Base-by-base conservation (phyloP, 176 grass and related monocot species). In the Luzula sylvatica region DNA sequence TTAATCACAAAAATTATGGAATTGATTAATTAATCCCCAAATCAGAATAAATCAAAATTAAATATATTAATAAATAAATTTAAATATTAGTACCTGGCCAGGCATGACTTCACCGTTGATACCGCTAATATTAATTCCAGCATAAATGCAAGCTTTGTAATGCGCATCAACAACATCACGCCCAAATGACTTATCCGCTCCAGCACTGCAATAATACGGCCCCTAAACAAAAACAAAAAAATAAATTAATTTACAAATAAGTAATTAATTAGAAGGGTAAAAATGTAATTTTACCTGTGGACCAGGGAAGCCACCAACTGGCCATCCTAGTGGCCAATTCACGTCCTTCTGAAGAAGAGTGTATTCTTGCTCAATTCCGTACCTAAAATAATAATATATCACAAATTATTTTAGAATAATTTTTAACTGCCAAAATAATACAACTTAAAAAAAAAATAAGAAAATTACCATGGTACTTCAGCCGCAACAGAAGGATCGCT, bases 101-200 rank as follows among this genome's bases (percentile, higher is more conserved):
- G 93, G 93, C 93, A 98, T 98, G 55, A 98, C 93, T 55, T 98
- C 93, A 8, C 93, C 93, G 1, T 98, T 98, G 58, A 98, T 98
- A 43, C 93, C 93, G 49, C 93, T 98, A 50, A 98, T 87, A 61
- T 92, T 86, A 49, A 98, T 72, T 19, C 93, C 93, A 3, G 93
- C 82, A 26, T 83, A 90, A 3, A 98, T 20, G 60, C 86, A 98
- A 26, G 93, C 85, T 69, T 92, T 98, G 65, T 98, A 98, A 65
- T 98, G 93, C 13, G 93, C 30, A 16, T 98, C 86, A 24, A 98
- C 93, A 8, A 98, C 90, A 53, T 98, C 86, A 4, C 93, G 78
- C 3, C 93, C 93, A 24, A 98, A 98, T 0, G 93, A 81, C 27
- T 98, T 98, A 7, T 98, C 86, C 0, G 82, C 86, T 7, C 93